A percentile compares a stretch with the other conserved stretches of the same genome.
These are phyloP conservation scores for Agrostemma githago DNA, from an alignment of 148 eudicot genomes.

Conservation along the genomic window DNA sequence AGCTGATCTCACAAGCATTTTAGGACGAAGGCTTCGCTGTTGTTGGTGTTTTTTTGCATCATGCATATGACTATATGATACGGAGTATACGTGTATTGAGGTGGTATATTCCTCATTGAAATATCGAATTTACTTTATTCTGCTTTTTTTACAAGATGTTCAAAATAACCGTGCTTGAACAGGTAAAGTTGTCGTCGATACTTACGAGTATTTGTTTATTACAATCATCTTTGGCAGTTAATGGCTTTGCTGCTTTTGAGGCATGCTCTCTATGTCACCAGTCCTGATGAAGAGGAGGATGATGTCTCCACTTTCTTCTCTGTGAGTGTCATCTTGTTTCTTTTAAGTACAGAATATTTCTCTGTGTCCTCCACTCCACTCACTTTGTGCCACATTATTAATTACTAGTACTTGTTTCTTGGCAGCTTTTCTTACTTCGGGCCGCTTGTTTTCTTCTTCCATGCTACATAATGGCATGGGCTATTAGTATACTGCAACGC, in stretches of 20 bases:
- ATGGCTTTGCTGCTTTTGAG: slow-evolving; percentile 76
- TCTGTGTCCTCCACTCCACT: background rate
- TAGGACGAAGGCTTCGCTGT: background rate
- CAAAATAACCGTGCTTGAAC: background rate
- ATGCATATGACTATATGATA: background rate
- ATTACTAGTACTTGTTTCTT: slow-evolving; percentile 18
- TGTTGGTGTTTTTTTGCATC: background rate
- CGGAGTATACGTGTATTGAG: background rate
- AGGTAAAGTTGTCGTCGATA: background rate
- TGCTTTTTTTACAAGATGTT: background rate
- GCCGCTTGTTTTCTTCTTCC: slow-evolving; percentile 84
- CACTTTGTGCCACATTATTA: background rate
- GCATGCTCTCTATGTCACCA: slow-evolving; percentile 58
- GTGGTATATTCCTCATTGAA: background rate
- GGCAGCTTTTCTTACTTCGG: slow-evolving; percentile 76
- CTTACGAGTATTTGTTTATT: background rate
- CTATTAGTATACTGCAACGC: slow-evolving; percentile 62
- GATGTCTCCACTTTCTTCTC: slow-evolving; percentile 67
- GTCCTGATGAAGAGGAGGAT: slow-evolving; percentile 60
- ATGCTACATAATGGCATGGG: slow-evolving; percentile 89
- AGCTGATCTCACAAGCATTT: background rate
- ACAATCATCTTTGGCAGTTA: slow-evolving; percentile 39
- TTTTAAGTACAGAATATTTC: background rate
- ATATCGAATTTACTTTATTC: background rate
- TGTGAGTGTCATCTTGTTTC: slow-evolving; percentile 37